A percentile compares a stretch with the other conserved stretches of the same genome.
Conservation (phyloP, 148 eudicot species). For the Rhododendron griersonianum region DNA sequence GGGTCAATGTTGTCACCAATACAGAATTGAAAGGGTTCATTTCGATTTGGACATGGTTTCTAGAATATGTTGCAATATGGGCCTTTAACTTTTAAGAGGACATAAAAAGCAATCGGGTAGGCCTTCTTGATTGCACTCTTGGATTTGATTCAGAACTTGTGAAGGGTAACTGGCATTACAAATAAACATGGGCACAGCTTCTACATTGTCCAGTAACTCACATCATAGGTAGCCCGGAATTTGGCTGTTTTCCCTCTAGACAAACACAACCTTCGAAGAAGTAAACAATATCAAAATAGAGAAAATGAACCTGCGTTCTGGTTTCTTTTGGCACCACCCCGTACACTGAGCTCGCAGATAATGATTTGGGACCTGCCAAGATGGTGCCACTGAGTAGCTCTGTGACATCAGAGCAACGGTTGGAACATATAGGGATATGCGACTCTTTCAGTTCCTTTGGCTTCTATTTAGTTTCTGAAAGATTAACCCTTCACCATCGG, state of each 20-base stretch:
- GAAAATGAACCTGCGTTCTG: background rate
- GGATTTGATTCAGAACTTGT: slow-evolving; percentile 36
- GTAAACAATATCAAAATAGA: background rate
- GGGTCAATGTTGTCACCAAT: background rate
- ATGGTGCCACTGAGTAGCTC: background rate
- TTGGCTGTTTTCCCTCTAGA: slow-evolving; percentile 24
- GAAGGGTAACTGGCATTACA: slow-evolving; percentile 35
- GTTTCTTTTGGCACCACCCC: background rate
- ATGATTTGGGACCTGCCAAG: background rate
- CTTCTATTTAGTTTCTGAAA: background rate
- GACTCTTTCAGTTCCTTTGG: background rate
- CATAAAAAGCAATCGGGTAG: slow-evolving; percentile 31
- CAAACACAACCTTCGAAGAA: slow-evolving; percentile 16
- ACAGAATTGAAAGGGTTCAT: no score
- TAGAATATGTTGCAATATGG: no score
- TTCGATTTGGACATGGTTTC: no score
- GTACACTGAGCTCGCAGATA: background rate
- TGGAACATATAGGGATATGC: background rate
- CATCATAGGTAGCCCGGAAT: slow-evolving; percentile 35
- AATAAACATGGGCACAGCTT: slow-evolving; percentile 42
- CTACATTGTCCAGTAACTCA: slow-evolving; percentile 39
- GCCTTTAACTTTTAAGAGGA: no score
- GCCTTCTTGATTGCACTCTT: slow-evolving; percentile 28
- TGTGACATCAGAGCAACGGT: background rate
- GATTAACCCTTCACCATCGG: background rate